Conservation (phyloP, 495 filamentous ascomycete genomes). For the Trichoderma asperelloides region DNA sequence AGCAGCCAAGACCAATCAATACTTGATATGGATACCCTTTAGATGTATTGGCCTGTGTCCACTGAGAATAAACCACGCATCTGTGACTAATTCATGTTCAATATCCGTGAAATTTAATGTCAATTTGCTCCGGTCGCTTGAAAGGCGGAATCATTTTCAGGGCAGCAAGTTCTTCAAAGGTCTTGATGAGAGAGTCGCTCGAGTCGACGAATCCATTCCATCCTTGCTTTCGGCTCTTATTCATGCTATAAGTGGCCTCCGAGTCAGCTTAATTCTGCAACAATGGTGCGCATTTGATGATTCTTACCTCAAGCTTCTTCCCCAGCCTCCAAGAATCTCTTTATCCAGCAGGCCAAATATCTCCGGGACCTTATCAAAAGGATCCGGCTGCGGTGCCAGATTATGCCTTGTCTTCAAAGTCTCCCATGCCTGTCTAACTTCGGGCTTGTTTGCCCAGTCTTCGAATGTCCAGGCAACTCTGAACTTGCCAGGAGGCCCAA, state of each 20-base stretch:
- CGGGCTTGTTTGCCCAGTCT: neutral
- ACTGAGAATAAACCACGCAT: neutral
- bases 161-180: neutral
- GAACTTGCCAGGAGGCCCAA: neutral
- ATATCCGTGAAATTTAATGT: neutral
- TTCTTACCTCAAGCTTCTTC: neutral
- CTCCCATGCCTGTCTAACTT: neutral
- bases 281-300: neutral
- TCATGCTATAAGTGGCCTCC: neutral
- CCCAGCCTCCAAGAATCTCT: neutral
- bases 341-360: neutral
- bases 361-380: neutral
- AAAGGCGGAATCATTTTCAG: neutral
- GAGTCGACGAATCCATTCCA: neutral
- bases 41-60: neutral
- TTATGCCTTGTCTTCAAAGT: conserved; percentile 12
- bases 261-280: neutral
- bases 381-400: neutral
- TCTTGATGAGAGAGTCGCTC: neutral
- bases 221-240: neutral
- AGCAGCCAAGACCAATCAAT: too few species aligned
- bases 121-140: neutral
- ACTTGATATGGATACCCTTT: too few species aligned
- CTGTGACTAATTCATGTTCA: neutral
- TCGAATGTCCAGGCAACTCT: neutral